Base-by-base conservation (phyloP, 306 rosid species). In the Malus fusca region DNA sequence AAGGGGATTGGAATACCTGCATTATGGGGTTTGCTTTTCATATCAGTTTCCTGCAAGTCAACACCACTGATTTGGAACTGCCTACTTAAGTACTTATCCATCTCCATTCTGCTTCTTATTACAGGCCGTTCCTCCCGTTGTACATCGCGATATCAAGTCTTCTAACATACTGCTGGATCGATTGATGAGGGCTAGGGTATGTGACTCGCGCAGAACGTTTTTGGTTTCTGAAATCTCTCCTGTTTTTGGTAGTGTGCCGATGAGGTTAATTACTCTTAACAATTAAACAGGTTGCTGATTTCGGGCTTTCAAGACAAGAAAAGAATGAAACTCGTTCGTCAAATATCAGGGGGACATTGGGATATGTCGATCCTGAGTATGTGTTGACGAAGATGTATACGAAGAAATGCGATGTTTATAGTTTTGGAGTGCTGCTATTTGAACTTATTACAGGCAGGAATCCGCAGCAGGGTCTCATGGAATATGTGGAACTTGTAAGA, bases 391-490 rank as follows among this genome's bases (percentile, higher is more conserved):
- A 66, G 35, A 42, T 23, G 12, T 88, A 72, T 83, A 85, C 87
- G 26, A 85, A 79, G 87, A 88, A 80, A 82, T 77, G 89, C 40
- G 89, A 85, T 46, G 89, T 88, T 43, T 88, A 84, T 79, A 85
- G 92, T 74, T 88, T 84, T 78, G 88, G 88, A 2, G 88, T 85
- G 81, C 84, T 88, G 75, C 76, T 88, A 25, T 82, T 88, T 73
- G 89, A 88, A 73, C 43, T 74, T 25, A 61, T 74, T 12, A 74
- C 77, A 18, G 60, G 69, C 43, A 61, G 69, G 59, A 73, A 74
- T 19, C 77, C 77, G 48, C 77, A 74, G 69, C 69, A 61, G 33
- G 77, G 77, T 5, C 77, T 74, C 28, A 74, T 61, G 69, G 77
- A 61, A 26, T 61, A 61, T 43, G 77, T 73, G 77, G 69, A 73